These are phyloP conservation scores for Gorgonomyces haynaldii DNA, from an alignment of 192 early-diverging fungal genomes.

Conservation along the genomic window DNA sequence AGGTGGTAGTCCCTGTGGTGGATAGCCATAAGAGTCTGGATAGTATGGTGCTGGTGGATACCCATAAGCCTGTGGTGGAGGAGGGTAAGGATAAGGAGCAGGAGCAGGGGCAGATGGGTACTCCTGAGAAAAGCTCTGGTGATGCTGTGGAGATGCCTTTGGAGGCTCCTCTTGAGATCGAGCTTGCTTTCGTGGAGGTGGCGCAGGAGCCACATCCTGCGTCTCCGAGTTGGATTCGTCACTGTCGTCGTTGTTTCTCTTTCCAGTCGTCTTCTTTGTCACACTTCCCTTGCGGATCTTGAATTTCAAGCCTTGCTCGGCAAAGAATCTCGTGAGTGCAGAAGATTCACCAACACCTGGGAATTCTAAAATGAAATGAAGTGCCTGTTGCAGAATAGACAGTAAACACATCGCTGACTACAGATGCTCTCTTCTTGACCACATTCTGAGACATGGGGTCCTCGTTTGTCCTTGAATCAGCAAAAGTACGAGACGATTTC, in stretches of 20 bases:
- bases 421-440: neutral
- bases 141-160: neutral
- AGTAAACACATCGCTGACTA: neutral
- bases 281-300: neutral
- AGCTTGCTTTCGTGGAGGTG: neutral
- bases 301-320: slow-evolving; percentile 7
- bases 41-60: neutral
- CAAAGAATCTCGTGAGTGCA: slow-evolving; percentile 3
- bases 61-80: neutral
- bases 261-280: neutral
- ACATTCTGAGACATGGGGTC: slow-evolving; percentile 1
- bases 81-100: neutral
- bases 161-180: neutral
- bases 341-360: neutral
- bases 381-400: slow-evolving; percentile 5
- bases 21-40: neutral
- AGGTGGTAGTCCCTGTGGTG: neutral
- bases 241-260: neutral
- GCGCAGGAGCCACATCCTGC: neutral
- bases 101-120: slow-evolving; percentile 1
- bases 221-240: neutral
- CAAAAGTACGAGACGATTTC: slow-evolving; percentile 5
- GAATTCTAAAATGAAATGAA: too few relatives aligned
- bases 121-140: neutral
- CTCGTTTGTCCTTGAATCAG: slow-evolving; percentile 2